These are phyloP conservation scores for Tulasnella sp. DNA, from an alignment of 768 basidiomycete genomes.

Conservation along the genomic window DNA sequence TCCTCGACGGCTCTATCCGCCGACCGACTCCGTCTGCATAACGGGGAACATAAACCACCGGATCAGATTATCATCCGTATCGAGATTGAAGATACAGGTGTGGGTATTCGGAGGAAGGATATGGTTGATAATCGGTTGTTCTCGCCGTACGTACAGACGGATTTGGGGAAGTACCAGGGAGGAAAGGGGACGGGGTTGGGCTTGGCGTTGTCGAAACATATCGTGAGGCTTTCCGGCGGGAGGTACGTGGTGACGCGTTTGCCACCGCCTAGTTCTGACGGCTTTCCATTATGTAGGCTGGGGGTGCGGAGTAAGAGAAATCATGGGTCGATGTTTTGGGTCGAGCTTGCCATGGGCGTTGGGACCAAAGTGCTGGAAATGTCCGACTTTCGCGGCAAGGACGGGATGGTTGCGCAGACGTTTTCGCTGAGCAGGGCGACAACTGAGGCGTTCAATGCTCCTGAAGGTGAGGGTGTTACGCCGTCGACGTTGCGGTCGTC, in stretches of 20 bases:
- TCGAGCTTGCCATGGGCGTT: conserved; percentile 21
- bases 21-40: not conserved
- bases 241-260: conserved; percentile 17
- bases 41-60: not conserved
- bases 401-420: not conserved
- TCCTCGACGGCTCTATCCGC: not conserved
- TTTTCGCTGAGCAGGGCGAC: not conserved
- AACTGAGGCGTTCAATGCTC: not conserved
- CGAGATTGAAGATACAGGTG: conserved; percentile 34
- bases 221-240: conserved; percentile 32
- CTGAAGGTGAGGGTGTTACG: conserved; percentile 6
- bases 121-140: conserved; percentile 12
- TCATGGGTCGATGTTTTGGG: conserved; percentile 22
- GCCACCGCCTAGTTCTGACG: too few relatives aligned
- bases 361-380: conserved; percentile 17
- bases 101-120: conserved; percentile 24
- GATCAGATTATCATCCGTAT: conserved; percentile 29
- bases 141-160: conserved; percentile 30
- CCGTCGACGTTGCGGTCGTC: conserved; percentile 2
- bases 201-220: conserved; percentile 32
- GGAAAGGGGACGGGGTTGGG: conserved; percentile 33
- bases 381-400: not conserved
- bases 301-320: conserved; percentile 26
- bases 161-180: conserved; percentile 33
- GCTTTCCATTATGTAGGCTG: conserved; percentile 17